Percentiles rank a stretch among this genome's conserved stretches.
phyloP scores from a whole-genome alignment of 192 early-diverging fungal genomes.

The Dissophora globulifera region DNA sequence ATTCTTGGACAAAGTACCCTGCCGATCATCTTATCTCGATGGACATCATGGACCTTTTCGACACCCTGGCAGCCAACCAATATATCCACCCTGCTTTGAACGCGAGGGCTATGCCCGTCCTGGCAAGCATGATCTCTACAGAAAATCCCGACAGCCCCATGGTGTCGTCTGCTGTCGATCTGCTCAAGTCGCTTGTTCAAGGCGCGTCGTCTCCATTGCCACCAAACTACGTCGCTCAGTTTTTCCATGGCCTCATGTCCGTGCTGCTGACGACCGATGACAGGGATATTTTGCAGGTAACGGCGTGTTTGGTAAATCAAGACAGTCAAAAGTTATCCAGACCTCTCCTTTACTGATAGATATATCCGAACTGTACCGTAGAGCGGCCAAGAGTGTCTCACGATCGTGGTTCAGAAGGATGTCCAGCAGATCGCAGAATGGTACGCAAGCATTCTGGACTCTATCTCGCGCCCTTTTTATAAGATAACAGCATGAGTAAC shows the following conservation, averaged over 20 bases:
- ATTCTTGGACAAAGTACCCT: constrained; percentile 83
- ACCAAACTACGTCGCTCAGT: constrained; percentile 69
- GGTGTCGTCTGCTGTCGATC: constrained; percentile 72
- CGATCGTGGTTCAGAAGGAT: constrained; percentile 83
- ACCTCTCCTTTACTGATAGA: constrained; percentile 9
- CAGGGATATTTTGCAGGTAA: constrained; percentile 80
- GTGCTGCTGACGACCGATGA: constrained; percentile 77
- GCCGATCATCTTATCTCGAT: constrained; percentile 81
- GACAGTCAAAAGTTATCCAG: too few relatives aligned
- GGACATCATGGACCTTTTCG: constrained; percentile 82
- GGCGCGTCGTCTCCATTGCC: constrained; percentile 81
- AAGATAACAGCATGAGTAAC: not conserved
- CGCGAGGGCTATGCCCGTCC: constrained; percentile 76
- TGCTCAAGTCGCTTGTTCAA: constrained; percentile 77
- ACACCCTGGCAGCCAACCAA: constrained; percentile 75
- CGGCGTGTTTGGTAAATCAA: not conserved
- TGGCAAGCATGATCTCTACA: constrained; percentile 54
- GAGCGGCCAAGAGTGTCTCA: constrained; percentile 88
- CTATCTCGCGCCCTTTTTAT: not conserved
- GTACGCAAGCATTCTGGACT: constrained; percentile 52
- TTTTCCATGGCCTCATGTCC: constrained; percentile 87
- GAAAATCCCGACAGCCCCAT: constrained; percentile 44
- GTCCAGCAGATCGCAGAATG: constrained; percentile 78
- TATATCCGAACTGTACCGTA: constrained; percentile 16
- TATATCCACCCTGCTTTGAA: constrained; percentile 73